Base-by-base conservation (phyloP, 148 eudicot species). In the Diospyros lotus region DNA sequence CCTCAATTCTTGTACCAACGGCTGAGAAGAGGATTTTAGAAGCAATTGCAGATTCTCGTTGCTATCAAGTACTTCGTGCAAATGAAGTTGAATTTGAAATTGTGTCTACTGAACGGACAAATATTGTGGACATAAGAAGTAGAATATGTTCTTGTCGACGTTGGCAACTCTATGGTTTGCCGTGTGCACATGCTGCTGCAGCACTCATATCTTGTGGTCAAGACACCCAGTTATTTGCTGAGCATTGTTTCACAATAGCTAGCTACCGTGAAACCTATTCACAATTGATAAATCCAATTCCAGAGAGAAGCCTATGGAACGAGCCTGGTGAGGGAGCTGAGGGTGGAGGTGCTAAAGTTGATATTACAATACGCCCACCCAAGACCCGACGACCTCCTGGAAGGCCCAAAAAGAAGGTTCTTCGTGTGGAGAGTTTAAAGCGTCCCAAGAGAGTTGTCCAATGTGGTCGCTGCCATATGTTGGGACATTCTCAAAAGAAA, bases 61-160 rank as follows among this genome's bases (percentile, higher is more conserved):
- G 99, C 71, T 95, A 95, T 71, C 95, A 95, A 79, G 99, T 95
- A 58, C 93, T 92, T 55, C 94, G 99, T 42, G 99, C 97, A 69
- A 95, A 95, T 66, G 99, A 95, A 81, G 91, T 95, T 9, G 99
- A 95, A 84, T 95, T 95, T 80, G 99, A 95, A 84, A 89, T 95
- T 28, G 99, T 95, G 5, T 95, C 99, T n/a, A 86, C 90, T 7
- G 99, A 95, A 79, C 82, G 99, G 50, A 95, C 99, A 60, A 92
- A 95, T 80, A 95, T 95, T 60, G 99, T 95, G 28, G 97, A 95
- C 69, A 95, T 95, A 67, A 80, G 90, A 65, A 80, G 85, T 46
- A 83, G 99, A 69, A 84, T 83, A 2, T 95, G 99, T 67, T 95
- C 99, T 1, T 95, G 99, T 75, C 87, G 89, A 38, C 87, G 99